Base-by-base conservation (phyloP, 208 protist species). In the Novymonas esmeraldas region DNA sequence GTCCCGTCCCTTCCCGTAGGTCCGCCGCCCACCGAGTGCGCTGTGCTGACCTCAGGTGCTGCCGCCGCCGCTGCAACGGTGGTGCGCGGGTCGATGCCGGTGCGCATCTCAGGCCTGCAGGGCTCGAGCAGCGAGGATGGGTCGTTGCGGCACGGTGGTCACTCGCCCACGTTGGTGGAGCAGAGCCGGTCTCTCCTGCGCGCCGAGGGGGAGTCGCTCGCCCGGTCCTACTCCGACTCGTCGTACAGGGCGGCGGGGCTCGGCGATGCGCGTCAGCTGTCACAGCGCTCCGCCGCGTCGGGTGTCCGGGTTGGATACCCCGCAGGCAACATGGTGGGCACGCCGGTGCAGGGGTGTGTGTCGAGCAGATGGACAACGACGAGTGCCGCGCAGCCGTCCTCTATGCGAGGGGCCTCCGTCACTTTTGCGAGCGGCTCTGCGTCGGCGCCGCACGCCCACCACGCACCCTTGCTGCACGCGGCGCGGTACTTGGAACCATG, bases 391-490 rank as follows among this genome's bases (percentile, higher is more conserved):
- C 70, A 59, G 33, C 48, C 62, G n/a, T 49, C 62, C 16, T 67
- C 70, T 55, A 76, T 76, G 61, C 63, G 62, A 2, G 62, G 70
- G 0, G 39, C 70, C 45, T 70, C 70, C 11, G 42, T 76, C 18
- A 60, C 55, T 20, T 76, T 64, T 51, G 63, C 70, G 5, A 70
- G 70, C 56, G 70, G 70, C n/a, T 69, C 63, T 18, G 48, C 46
- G 0, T 64, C 59, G 13, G 24, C 45, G 9, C 6, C 33, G 26
- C 56, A 61, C 56, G 22, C 39, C 7, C 60, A 60, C 7, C 59
- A 74, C 44, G 22, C 42, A 6, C 50, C 60, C 22, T 26, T 74
- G 24, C 34, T 67, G 54, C 60, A 67, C 36, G 26, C 41, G 26
- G 26, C 33, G 0, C 52, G 60, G 26, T 38, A 67, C 38, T 36